Conservation (phyloP, 495 filamentous ascomycete species). For the Aspergillus kassunensis region DNA sequence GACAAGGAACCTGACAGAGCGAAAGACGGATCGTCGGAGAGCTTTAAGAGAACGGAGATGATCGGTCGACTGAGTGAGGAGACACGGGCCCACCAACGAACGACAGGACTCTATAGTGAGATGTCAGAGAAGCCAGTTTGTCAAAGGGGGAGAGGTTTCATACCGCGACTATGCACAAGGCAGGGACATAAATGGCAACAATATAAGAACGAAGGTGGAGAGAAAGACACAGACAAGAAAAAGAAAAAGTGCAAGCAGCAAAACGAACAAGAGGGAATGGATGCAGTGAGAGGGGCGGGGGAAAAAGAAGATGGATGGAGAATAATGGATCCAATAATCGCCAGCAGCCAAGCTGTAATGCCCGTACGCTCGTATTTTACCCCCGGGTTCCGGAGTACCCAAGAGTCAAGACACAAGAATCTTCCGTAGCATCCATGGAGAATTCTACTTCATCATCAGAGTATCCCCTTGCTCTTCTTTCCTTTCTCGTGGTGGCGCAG, state of each 20-base stretch:
- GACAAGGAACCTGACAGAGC: constrained; percentile 4
- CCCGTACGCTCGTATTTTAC: neutral
- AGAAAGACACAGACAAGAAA: constrained; percentile 2
- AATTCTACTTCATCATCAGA: too few relatives aligned
- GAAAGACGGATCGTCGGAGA: constrained; percentile 10
- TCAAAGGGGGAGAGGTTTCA: neutral
- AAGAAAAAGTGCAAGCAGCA: constrained; percentile 10
- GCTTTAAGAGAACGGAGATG: constrained; percentile 8
- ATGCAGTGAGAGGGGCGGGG: constrained; percentile 4
- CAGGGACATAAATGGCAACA: neutral
- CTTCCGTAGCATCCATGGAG: too few relatives aligned
- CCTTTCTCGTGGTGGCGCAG: too few relatives aligned
- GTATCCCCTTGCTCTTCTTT: too few relatives aligned
- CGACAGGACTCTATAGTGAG: constrained; percentile 7
- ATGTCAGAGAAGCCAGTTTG: constrained; percentile 8
- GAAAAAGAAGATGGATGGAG: constrained; percentile 8
- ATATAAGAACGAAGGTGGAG: neutral
- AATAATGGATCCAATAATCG: constrained; percentile 8
- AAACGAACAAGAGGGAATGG: neutral
- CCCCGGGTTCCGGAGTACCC: too few relatives aligned
- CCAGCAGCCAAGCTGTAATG: neutral
- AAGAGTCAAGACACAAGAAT: too few relatives aligned
- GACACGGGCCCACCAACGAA: constrained; percentile 15
- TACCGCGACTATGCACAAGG: constrained; percentile 11
- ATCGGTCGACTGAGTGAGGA: constrained; percentile 14